Conservation (phyloP, 768 basidiomycete species). For the Tephrocybe sp. region DNA sequence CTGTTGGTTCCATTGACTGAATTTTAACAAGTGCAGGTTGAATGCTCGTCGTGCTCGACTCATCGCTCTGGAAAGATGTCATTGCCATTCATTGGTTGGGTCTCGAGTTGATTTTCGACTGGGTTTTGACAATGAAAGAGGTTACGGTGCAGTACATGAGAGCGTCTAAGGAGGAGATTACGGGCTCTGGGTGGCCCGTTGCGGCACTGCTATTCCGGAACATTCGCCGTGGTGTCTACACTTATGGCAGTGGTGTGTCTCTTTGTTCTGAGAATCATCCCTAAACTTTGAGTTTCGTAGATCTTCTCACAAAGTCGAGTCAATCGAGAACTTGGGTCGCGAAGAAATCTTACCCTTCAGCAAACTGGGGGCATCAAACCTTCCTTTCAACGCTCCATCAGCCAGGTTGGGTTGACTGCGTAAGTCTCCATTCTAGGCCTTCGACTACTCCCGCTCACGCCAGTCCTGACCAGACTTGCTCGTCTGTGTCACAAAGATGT, state of each 20-base stretch:
- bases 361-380: constrained; percentile 51
- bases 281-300: constrained; percentile 5
- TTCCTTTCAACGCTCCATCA: constrained; percentile 55
- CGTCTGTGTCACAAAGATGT: constrained; percentile 26
- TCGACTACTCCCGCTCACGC: background rate
- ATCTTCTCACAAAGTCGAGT: constrained; percentile 31
- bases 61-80: no score
- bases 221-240: constrained; percentile 36
- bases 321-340: constrained; percentile 54
- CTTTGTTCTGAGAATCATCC: background rate
- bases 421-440: constrained; percentile 28
- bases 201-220: constrained; percentile 68
- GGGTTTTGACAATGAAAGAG: no score
- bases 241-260: constrained; percentile 41
- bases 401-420: constrained; percentile 49
- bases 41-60: no score
- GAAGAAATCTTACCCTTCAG: constrained; percentile 57
- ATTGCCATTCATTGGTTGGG: no score
- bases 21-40: no score
- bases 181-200: constrained; percentile 53
- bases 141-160: constrained; percentile 59
- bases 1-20: no score
- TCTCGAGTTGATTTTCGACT: no score
- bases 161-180: constrained; percentile 64
- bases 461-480: constrained; percentile 29